phyloP scores from a whole-genome alignment of 768 basidiomycete species.

The Gloeophyllum trabeum region DNA sequence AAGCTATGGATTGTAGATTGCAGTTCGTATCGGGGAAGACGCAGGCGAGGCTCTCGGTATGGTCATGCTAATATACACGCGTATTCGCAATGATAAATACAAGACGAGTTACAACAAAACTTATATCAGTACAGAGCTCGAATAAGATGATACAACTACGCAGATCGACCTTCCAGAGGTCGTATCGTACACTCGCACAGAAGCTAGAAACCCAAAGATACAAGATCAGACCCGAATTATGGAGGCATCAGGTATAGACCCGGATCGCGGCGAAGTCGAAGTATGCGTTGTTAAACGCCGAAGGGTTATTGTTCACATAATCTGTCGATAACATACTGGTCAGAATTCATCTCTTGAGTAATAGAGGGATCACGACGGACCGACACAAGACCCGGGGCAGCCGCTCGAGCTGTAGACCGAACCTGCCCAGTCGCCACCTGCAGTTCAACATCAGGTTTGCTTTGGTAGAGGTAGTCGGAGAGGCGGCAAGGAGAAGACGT shows the following conservation, averaged over 20 bases:
- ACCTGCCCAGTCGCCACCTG: slow-evolving; percentile 6
- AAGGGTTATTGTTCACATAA: slow-evolving; percentile 24
- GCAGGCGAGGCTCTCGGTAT: too few species aligned
- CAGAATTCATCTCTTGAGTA: neutral
- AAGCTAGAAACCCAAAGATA: too few species aligned
- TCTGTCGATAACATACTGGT: slow-evolving; percentile 8
- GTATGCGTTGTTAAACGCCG: slow-evolving; percentile 27
- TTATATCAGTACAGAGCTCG: too few species aligned
- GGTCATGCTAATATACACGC: too few species aligned
- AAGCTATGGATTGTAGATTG: too few species aligned
- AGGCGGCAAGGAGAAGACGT: neutral
- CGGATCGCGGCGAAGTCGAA: slow-evolving; percentile 26
- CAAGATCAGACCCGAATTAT: too few species aligned
- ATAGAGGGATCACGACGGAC: neutral
- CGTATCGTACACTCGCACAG: too few species aligned
- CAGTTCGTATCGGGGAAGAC: too few species aligned
- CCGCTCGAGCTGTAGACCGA: neutral
- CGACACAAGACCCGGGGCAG: neutral
- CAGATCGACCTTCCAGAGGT: too few species aligned
- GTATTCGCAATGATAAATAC: too few species aligned
- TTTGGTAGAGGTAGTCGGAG: neutral
- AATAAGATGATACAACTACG: too few species aligned
- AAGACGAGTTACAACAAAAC: too few species aligned
- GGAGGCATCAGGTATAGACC: slow-evolving; percentile 23
- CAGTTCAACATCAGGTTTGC: neutral